Base-by-base conservation (phyloP, 208 protist species). In the Vickermania spadyakhi region DNA sequence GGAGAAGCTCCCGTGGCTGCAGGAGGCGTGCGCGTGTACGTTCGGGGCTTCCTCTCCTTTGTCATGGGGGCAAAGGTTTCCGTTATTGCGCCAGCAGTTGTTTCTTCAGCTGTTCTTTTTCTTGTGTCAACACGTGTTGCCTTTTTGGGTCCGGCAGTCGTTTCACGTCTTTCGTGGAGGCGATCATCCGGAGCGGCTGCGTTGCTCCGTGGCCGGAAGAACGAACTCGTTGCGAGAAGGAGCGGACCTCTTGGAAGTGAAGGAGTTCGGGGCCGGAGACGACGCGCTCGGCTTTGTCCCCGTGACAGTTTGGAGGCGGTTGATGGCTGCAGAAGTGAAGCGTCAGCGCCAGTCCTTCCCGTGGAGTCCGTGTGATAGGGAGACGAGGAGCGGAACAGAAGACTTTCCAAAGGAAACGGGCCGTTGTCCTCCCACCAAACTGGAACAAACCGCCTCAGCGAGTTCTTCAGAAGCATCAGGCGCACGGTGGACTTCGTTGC, bases 51-150 rank as follows among this genome's bases (percentile, higher is more conserved):
- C n/a, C n/a, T n/a, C n/a, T n/a, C n/a, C 11, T 11, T 18, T 11
- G 3, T 13, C 60, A 31, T 65, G 64, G 27, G 67, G 67, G 23
- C 62, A 52, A 22, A 56, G 71, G 22, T 76, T 78, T 45, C 84
- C 79, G 11, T 75, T 79, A 64, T 54, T 79, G 14, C 84, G 84
- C 66, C 85, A 93, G 73, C 73, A 78, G 2, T 58, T 84, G 3
- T 87, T 64, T 53, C 52, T 85, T n/a, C 73, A 93, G 67, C 67
- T 87, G 23, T 41, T 76, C 3, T 75, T 78, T 52, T 89, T 93
- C 31, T 55, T 93, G 3, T 72, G 67, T 49, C 79, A 93, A 62
- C 71, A 82, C 49, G 42, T 89, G 18, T n/a, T 93, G 1, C 81
- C 82, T 0, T 84, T 79, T 58, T 30, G 78, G 2, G 2, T 93